These are phyloP conservation scores for Hypoxylon crocopeplum DNA, from an alignment of 495 filamentous ascomycete genomes.

Conservation along the genomic window DNA sequence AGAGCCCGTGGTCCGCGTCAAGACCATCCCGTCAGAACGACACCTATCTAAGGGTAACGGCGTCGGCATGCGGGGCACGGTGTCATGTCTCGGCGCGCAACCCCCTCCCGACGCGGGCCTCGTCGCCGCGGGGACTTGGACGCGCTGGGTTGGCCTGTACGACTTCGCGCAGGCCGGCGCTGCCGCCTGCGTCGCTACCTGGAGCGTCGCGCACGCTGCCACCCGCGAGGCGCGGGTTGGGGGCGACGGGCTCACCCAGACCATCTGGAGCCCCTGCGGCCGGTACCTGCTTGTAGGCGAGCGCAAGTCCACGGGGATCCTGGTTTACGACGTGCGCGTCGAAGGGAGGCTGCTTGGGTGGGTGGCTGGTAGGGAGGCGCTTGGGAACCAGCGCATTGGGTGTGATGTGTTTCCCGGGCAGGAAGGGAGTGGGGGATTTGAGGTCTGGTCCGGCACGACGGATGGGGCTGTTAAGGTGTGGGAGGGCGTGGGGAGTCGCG, in stretches of 20 bases:
- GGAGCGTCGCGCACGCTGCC: constrained; percentile 56
- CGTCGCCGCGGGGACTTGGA: constrained; percentile 84
- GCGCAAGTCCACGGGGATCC: constrained; percentile 72
- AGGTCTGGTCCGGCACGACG: constrained; percentile 85
- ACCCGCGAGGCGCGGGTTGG: constrained; percentile 46
- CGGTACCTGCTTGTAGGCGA: constrained; percentile 88
- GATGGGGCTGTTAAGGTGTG: constrained; percentile 81
- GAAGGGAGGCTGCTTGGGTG: constrained; percentile 71
- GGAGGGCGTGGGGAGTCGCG: constrained; percentile 64
- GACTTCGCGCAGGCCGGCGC: constrained; percentile 66
- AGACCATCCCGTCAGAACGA: constrained; percentile 77
- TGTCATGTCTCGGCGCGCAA: constrained; percentile 66
- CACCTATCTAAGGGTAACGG: constrained; percentile 73
- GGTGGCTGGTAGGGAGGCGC: constrained; percentile 72
- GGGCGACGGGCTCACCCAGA: constrained; percentile 76
- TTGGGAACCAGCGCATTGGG: constrained; percentile 78
- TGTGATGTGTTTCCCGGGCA: constrained; percentile 67
- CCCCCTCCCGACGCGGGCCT: constrained; percentile 52
- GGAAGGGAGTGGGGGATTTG: constrained; percentile 60
- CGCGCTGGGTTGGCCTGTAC: constrained; percentile 78
- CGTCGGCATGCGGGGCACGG: constrained; percentile 82
- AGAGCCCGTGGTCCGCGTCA: constrained; percentile 63
- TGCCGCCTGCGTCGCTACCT: constrained; percentile 68
- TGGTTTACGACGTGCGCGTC: constrained; percentile 85
- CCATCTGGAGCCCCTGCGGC: constrained; percentile 85